Conservation (phyloP, 345 rosid genomes). For the Bruguiera sexangula region DNA sequence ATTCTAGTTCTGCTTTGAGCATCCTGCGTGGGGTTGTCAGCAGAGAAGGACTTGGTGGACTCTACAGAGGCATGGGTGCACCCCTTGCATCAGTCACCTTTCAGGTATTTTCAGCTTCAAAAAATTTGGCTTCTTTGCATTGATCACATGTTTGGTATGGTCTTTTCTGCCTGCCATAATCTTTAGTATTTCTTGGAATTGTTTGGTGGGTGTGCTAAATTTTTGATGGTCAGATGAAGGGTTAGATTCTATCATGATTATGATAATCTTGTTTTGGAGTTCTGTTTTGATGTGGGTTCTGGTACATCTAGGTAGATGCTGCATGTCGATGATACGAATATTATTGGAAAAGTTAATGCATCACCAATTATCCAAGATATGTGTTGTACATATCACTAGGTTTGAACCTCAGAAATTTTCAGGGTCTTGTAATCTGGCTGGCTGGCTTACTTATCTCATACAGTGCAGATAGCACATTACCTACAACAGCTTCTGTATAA, state of each 20-base stretch:
- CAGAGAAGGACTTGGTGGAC: slow-evolving; percentile 64
- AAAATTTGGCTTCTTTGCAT: background rate
- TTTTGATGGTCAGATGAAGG: slow-evolving; percentile 6
- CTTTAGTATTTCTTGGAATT: background rate
- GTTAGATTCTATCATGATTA: slow-evolving; percentile 15
- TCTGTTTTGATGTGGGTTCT: background rate
- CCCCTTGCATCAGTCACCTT: slow-evolving; percentile 92
- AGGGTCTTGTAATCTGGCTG: slow-evolving; percentile 10
- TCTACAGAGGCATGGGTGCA: slow-evolving; percentile 87
- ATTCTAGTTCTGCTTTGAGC: slow-evolving; percentile 66
- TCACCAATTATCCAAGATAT: no score
- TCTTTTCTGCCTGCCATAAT: background rate
- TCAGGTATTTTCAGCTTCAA: slow-evolving; percentile 46
- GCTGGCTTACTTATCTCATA: slow-evolving; percentile 4
- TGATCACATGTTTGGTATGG: slow-evolving; percentile 1
- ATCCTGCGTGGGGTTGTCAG: slow-evolving; percentile 58
- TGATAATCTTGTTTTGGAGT: background rate
- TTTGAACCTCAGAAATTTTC: background rate
- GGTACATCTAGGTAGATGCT: background rate
- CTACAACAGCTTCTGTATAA: background rate
- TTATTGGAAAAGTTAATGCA: background rate
- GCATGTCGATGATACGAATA: background rate
- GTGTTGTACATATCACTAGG: background rate
- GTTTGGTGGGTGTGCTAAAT: background rate
- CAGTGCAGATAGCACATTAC: background rate